Percentiles rank a stretch among this genome's conserved stretches.
These are phyloP conservation scores for Abrus pulchellus DNA, from an alignment of 306 rosid species.

Conservation along the genomic window DNA sequence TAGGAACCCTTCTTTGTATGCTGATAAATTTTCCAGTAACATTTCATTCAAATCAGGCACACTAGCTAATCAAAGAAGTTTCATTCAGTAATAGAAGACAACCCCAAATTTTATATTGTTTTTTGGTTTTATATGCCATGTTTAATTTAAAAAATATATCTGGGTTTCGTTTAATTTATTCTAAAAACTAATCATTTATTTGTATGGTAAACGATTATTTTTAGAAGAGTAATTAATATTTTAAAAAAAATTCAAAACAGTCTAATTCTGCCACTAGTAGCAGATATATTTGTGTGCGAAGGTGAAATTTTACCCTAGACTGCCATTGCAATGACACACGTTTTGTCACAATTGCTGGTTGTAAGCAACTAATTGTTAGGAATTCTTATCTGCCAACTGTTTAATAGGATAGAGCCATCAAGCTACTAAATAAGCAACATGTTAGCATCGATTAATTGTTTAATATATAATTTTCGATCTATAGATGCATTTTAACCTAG, in stretches of 20 bases:
- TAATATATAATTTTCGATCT: not conserved
- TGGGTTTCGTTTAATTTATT: not conserved
- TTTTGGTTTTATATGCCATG: too few species aligned
- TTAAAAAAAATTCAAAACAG: not conserved
- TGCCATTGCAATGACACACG: slow-evolving; percentile 39
- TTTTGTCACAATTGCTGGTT: slow-evolving; percentile 31
- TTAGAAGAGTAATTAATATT: too few species aligned
- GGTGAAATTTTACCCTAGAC: slow-evolving; percentile 2
- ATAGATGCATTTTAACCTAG: not conserved
- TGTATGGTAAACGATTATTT: not conserved
- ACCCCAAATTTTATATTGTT: not conserved
- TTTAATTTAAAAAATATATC: too few species aligned
- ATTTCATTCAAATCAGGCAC: slow-evolving; percentile 19
- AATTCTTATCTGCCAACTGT: slow-evolving; percentile 48
- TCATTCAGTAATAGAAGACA: not conserved
- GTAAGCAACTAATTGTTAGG: slow-evolving; percentile 39
- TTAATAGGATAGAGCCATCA: slow-evolving; percentile 34
- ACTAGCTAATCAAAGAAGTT: slow-evolving; percentile 31
- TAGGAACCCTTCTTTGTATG: not conserved
- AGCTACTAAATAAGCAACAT: slow-evolving; percentile 38
- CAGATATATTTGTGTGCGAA: slow-evolving; percentile 4
- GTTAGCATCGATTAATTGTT: slow-evolving; percentile 17
- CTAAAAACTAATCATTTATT: not conserved
- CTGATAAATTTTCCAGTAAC: slow-evolving; percentile 1
- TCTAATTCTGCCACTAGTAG: not conserved